These are phyloP conservation scores for Pyricularia grisea DNA, from an alignment of 2,329 filamentous ascomycete genomes.

Conservation along the genomic window DNA sequence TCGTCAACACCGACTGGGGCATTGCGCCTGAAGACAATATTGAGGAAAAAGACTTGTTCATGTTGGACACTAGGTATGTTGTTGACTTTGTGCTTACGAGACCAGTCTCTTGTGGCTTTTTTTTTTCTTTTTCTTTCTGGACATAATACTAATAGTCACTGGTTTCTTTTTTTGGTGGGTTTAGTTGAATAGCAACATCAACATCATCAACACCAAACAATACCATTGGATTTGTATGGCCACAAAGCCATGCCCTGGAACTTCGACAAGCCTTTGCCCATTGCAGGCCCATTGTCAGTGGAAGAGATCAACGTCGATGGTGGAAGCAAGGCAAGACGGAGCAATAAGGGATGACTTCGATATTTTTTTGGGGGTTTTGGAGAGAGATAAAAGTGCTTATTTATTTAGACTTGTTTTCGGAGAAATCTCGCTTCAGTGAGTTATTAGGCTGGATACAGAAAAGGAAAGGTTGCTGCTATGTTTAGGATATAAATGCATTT, in stretches of 20 bases:
- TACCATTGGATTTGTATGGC: not conserved
- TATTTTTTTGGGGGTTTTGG: not conserved
- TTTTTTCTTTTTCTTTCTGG: not conserved
- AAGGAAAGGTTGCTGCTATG: not conserved
- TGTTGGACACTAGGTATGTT: not conserved
- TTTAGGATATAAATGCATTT: not conserved
- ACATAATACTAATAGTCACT: not conserved
- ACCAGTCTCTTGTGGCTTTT: not conserved
- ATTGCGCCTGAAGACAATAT: not conserved
- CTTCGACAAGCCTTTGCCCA: no score
- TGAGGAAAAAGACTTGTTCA: not conserved
- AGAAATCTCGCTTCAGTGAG: no score
- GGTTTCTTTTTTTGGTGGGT: not conserved
- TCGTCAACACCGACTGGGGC: not conserved
- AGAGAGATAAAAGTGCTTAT: not conserved
- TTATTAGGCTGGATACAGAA: not conserved
- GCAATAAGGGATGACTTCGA: not conserved
- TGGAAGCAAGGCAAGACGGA: not conserved
- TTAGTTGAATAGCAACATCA: not conserved
- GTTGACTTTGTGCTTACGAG: not conserved
- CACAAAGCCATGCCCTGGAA: not conserved
- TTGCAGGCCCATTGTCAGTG: no score
- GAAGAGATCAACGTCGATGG: no score
- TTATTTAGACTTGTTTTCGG: not conserved
- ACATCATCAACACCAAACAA: no score